Conservation (phyloP, 1,284 basidiomycete species). For the Mycena citricolor region DNA sequence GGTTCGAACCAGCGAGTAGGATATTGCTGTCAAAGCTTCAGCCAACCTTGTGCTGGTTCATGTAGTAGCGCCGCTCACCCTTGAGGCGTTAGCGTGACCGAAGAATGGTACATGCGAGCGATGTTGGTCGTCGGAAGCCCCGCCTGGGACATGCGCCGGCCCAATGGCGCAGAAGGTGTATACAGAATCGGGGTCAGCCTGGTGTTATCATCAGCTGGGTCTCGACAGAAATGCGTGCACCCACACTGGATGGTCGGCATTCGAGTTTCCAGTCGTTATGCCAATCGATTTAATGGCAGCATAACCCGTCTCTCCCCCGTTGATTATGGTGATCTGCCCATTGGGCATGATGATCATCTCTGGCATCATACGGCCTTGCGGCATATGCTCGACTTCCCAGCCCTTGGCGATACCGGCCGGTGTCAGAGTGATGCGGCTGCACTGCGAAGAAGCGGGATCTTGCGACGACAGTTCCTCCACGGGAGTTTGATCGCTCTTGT, state of each 20-base stretch:
- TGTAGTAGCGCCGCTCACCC: constrained; percentile 28
- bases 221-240: too few relatives aligned
- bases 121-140: constrained; percentile 70
- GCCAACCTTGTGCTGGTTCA: neutral
- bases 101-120: constrained; percentile 83
- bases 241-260: constrained; percentile 73
- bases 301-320: constrained; percentile 73
- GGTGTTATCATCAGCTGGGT: too few relatives aligned
- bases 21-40: constrained; percentile 32
- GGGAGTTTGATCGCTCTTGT: constrained; percentile 59
- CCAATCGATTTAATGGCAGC: constrained; percentile 82
- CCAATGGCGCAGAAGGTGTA: constrained; percentile 57
- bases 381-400: constrained; percentile 77
- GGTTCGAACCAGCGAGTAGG: constrained; percentile 81
- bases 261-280: constrained; percentile 67
- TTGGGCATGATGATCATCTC: constrained; percentile 82
- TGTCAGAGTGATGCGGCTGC: constrained; percentile 66
- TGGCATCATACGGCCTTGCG: constrained; percentile 72
- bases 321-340: constrained; percentile 74
- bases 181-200: constrained; percentile 71
- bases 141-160: constrained; percentile 60
- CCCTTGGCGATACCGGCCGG: constrained; percentile 64
- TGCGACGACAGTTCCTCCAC: constrained; percentile 66
- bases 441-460: constrained; percentile 70
- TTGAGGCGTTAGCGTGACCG: constrained; percentile 66